Evolutionary conservation across 2,329 filamentous ascomycete species (phyloP).

Genomic region (Colletotrichum graminicola): DNA sequence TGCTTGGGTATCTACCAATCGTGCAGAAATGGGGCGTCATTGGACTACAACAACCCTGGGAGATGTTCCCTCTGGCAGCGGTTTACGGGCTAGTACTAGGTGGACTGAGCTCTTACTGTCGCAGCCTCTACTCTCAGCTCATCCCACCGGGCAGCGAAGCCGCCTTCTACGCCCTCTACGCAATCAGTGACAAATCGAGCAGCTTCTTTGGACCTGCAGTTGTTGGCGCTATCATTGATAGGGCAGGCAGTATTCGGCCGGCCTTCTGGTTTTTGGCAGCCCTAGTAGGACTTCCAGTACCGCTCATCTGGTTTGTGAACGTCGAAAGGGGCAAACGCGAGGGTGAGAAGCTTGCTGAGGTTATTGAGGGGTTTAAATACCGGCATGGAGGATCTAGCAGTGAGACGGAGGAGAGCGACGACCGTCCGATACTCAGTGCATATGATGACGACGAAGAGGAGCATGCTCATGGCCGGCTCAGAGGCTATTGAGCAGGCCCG

Average conservation of each 20-base stretch:
- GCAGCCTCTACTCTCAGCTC: slow-evolving; percentile 90
- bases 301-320: slow-evolving; percentile 86
- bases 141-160: slow-evolving; percentile 96
- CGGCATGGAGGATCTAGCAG: slow-evolving; percentile 41
- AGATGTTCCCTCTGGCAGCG: slow-evolving; percentile 93
- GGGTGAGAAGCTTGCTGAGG: slow-evolving; percentile 72
- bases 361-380: slow-evolving; percentile 64
- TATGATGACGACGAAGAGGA: slow-evolving; percentile 52
- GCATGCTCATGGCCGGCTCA: slow-evolving; percentile 16
- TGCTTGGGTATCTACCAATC: slow-evolving; percentile 87
- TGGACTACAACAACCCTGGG: slow-evolving; percentile 93
- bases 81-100: slow-evolving; percentile 95
- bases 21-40: slow-evolving; percentile 80
- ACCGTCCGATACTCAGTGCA: slow-evolving; percentile 51
- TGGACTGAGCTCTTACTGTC: slow-evolving; percentile 92
- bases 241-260: slow-evolving; percentile 81
- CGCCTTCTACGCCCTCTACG: slow-evolving; percentile 95
- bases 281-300: slow-evolving; percentile 86
- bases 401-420: slow-evolving; percentile 50
- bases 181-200: slow-evolving; percentile 79
- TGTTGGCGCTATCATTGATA: slow-evolving; percentile 92
- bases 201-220: slow-evolving; percentile 94
- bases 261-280: slow-evolving; percentile 93
- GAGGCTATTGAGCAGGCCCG: slow-evolving; percentile 9
- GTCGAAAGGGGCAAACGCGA: slow-evolving; percentile 82